Conservation (phyloP, 371 early-diverging fungal species). For the Syncephalastrum monosporum region DNA sequence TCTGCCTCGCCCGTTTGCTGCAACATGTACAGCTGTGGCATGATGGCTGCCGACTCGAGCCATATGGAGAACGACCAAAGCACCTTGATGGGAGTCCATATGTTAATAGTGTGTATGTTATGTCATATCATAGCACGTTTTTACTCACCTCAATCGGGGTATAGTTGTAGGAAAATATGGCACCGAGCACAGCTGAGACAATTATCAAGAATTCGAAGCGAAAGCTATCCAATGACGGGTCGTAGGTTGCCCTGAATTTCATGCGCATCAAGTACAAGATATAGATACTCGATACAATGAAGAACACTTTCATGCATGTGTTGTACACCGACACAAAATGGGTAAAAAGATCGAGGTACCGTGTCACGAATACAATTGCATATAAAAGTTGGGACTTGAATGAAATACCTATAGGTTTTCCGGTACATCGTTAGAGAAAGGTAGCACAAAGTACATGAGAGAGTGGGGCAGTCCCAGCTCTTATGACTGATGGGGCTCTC, state of each 20-base stretch:
- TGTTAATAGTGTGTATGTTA: neutral
- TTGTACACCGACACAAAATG: conserved; percentile 87
- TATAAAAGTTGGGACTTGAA: conserved; percentile 97
- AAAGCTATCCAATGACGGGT: conserved; percentile 88
- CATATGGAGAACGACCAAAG: conserved; percentile 97
- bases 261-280: conserved; percentile 90
- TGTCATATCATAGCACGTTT: neutral
- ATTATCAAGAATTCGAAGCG: conserved; percentile 81
- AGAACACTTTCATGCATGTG: conserved; percentile 94
- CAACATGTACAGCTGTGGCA: conserved; percentile 98
- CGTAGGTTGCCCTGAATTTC: conserved; percentile 90
- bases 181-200: conserved; percentile 65
- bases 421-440: too few species aligned
- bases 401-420: conserved; percentile 78
- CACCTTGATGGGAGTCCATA: conserved; percentile 34
- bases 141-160: conserved; percentile 58
- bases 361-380: conserved; percentile 87
- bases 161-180: conserved; percentile 72
- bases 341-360: conserved; percentile 93
- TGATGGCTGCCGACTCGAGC: conserved; percentile 96
- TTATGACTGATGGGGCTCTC: too few species aligned
- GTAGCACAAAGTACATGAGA: too few species aligned
- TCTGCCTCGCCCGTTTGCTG: conserved; percentile 98
- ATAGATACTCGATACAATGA: conserved; percentile 84
- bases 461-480: too few species aligned